Conservation (phyloP, 2,329 filamentous ascomycete genomes). For the Bertia moriformis region DNA sequence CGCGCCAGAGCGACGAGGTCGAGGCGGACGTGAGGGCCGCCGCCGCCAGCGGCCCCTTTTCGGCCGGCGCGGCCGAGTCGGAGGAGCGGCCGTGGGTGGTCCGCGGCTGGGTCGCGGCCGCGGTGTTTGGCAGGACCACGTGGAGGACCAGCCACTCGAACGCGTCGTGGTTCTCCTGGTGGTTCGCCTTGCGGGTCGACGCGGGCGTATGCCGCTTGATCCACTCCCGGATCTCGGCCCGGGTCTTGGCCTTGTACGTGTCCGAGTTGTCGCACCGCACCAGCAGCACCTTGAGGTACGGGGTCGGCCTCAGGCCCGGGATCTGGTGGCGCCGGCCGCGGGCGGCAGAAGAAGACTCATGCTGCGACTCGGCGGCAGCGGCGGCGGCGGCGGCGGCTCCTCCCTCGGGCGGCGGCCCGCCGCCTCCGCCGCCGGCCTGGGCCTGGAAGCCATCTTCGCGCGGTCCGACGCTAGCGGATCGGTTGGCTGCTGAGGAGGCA, state of each 20-base stretch:
- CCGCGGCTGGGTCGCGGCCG: conserved; percentile 64
- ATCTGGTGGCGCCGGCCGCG: conserved; percentile 73
- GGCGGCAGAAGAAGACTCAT: no score
- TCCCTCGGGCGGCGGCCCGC: conserved; percentile 11
- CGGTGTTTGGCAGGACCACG: conserved; percentile 76
- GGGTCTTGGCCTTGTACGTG: conserved; percentile 67
- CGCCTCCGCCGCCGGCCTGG: conserved; percentile 26
- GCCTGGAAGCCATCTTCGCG: conserved; percentile 48
- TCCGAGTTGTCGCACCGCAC: conserved; percentile 93
- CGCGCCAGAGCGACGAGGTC: conserved; percentile 56
- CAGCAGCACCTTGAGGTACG: conserved; percentile 81
- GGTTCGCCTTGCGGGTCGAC: conserved; percentile 41
- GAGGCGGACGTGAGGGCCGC: no score
- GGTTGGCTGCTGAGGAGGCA: conserved; percentile 13
- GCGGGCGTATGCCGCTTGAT: conserved; percentile 61
- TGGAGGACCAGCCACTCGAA: conserved; percentile 93
- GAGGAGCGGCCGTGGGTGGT: conserved; percentile 36
- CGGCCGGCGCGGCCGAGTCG: conserved; percentile 37
- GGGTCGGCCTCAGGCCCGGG: conserved; percentile 77
- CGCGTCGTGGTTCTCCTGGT: conserved; percentile 85
- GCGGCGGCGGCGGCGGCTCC: conserved; percentile 14
- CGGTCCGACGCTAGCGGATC: no score
- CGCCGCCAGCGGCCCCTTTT: no score
- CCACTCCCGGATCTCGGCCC: conserved; percentile 78
- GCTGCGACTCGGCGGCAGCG: conserved; percentile 16